Conservation (phyloP, 192 early-diverging fungal species). For the Coemansia sp. region DNA sequence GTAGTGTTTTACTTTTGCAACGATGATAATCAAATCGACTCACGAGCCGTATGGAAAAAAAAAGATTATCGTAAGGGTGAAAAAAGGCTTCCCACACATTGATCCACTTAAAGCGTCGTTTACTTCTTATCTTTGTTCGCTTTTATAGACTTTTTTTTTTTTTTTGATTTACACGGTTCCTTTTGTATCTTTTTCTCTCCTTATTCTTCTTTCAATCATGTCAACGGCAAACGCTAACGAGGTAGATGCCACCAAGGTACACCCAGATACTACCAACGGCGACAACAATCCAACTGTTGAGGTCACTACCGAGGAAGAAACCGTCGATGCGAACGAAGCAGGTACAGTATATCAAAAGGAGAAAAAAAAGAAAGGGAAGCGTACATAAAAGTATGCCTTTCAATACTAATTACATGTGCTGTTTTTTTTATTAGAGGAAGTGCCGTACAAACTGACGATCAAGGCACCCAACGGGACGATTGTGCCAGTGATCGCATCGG, state of each 20-base stretch:
- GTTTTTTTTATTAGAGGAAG: constrained; percentile 28
- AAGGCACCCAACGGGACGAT: constrained; percentile 48
- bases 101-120: too few species aligned
- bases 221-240: constrained; percentile 23
- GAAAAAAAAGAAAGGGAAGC: neutral
- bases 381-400: too few species aligned
- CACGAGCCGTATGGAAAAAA: neutral
- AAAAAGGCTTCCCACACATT: neutral
- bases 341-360: neutral
- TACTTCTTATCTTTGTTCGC: neutral
- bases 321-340: neutral
- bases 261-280: neutral
- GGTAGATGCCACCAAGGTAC: constrained; percentile 14
- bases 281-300: constrained; percentile 1
- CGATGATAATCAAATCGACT: neutral
- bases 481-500: constrained; percentile 57
- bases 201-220: constrained; percentile 17
- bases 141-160: neutral
- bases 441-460: constrained; percentile 41
- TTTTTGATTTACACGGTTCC: neutral
- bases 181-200: constrained; percentile 8
- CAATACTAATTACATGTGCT: too few species aligned
- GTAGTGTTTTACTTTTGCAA: constrained; percentile 31
- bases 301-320: constrained; percentile 1
- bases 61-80: constrained; percentile 7